phyloP scores from a whole-genome alignment of 2,329 filamentous ascomycete genomes.

The Curvularia lunata region DNA sequence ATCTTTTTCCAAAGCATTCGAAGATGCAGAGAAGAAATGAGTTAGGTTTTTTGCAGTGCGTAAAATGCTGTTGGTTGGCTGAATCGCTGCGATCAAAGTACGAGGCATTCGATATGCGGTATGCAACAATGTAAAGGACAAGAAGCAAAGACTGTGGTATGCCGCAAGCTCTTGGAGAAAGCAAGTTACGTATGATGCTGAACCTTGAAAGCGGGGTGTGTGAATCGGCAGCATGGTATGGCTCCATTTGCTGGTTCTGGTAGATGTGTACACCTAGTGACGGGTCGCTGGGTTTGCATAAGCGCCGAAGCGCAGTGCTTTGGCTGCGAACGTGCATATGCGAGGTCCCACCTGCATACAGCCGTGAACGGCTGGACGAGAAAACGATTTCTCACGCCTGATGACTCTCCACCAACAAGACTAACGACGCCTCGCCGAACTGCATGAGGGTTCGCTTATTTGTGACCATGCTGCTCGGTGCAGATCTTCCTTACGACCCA shows the following conservation, averaged over 20 bases:
- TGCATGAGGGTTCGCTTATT: conserved; percentile 28
- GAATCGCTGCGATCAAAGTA: not conserved
- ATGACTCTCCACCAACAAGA: conserved; percentile 6
- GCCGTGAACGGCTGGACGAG: conserved; percentile 7
- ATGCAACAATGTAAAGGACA: not conserved
- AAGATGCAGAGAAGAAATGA: not conserved
- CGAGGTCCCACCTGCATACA: conserved; percentile 14
- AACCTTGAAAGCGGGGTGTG: conserved; percentile 1
- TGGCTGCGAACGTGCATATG: conserved; percentile 25
- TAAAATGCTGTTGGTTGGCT: not conserved
- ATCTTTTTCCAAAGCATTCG: not conserved
- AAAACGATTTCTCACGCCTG: conserved; percentile 8
- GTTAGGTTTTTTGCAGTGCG: not conserved
- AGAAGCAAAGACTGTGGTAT: not conserved
- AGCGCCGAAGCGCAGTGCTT: conserved; percentile 25
- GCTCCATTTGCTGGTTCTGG: conserved; percentile 1
- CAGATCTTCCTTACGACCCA: conserved; percentile 59
- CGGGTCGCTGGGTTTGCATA: conserved; percentile 27
- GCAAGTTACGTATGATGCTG: not conserved
- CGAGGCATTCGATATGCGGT: not conserved
- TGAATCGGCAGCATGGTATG: conserved; percentile 1
- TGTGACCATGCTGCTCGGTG: conserved; percentile 48
- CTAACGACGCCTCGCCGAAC: not conserved
- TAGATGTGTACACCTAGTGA: conserved; percentile 8
- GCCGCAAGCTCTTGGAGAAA: not conserved